Evolutionary conservation across 2,329 filamentous ascomycete genomes (phyloP).

Genomic region (Macrophomina pseudophaseolina): DNA sequence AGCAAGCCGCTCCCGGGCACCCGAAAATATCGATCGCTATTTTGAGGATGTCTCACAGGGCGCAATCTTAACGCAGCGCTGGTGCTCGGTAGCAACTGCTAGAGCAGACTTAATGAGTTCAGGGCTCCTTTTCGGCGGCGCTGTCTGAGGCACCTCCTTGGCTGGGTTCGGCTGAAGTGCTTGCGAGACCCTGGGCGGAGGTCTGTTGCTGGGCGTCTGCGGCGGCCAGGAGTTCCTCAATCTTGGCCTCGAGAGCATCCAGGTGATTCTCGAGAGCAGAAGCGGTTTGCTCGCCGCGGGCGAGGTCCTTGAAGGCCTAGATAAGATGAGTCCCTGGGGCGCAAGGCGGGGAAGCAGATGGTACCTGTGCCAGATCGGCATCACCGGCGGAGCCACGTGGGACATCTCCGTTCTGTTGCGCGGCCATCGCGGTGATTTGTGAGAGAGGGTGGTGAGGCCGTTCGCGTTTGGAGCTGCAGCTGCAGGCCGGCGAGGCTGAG

Average conservation of each 20-base stretch:
- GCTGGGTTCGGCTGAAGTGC: neutral
- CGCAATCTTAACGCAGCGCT: neutral
- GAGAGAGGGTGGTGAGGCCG: neutral
- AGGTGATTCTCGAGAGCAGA: constrained; percentile 61
- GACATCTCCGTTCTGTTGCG: constrained; percentile 37
- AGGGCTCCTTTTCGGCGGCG: neutral
- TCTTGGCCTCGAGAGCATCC: constrained; percentile 59
- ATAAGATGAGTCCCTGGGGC: neutral
- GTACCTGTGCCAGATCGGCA: constrained; percentile 44
- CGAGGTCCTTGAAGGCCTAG: constrained; percentile 57
- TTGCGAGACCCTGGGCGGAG: neutral
- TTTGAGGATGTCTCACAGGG: neutral
- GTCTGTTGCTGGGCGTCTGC: constrained; percentile 41
- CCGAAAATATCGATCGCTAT: constrained; percentile 13
- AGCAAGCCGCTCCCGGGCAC: neutral
- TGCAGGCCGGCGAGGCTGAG: neutral
- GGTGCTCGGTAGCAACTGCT: neutral
- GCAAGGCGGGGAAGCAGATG: neutral
- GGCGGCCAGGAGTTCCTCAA: constrained; percentile 58
- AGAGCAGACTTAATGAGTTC: neutral
- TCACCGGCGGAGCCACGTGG: constrained; percentile 33
- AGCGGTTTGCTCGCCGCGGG: constrained; percentile 62
- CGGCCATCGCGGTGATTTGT: constrained; percentile 35
- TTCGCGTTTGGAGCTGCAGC: neutral
- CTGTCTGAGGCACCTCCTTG: neutral